phyloP scores from a whole-genome alignment of 352 stramenopile species.

The Phytopythium delawarense region DNA sequence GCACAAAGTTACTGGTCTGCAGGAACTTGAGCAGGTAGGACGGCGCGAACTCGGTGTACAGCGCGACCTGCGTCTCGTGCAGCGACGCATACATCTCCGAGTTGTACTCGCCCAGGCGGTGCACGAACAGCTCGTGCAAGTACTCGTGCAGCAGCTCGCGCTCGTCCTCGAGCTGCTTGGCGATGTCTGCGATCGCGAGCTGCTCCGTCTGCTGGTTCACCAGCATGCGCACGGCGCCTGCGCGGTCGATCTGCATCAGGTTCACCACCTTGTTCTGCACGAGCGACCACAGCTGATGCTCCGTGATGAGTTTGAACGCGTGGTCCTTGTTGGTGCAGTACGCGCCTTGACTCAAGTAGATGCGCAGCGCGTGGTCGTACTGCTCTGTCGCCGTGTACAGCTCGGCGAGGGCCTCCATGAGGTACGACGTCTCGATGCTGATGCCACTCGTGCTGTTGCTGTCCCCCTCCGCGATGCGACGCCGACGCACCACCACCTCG shows the following conservation, averaged over 20 bases:
- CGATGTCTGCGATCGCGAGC: conserved; percentile 71
- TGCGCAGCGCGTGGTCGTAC: conserved; percentile 77
- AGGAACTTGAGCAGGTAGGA: conserved; percentile 69
- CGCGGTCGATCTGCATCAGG: conserved; percentile 73
- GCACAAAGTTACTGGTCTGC: conserved; percentile 78
- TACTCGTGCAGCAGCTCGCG: conserved; percentile 70
- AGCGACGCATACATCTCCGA: conserved; percentile 64
- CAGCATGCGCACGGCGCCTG: conserved; percentile 68
- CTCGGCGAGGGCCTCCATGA: conserved; percentile 80
- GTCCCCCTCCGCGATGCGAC: conserved; percentile 63
- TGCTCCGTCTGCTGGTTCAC: conserved; percentile 73
- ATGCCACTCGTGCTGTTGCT: conserved; percentile 25
- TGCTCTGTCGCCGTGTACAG: conserved; percentile 80
- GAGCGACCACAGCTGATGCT: conserved; percentile 77
- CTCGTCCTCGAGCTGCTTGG: conserved; percentile 66
- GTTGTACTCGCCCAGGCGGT: conserved; percentile 75
- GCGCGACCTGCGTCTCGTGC: conserved; percentile 69
- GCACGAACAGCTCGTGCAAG: conserved; percentile 69
- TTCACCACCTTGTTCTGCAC: conserved; percentile 78
- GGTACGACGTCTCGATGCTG: conserved; percentile 76
- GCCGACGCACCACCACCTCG: conserved; percentile 62
- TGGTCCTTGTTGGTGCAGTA: conserved; percentile 86
- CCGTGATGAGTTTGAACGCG: conserved; percentile 78
- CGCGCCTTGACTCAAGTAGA: conserved; percentile 81
- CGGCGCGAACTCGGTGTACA: conserved; percentile 70